Conservation (phyloP, 78 protist genomes). For the Diacronema lutheri region DNA sequence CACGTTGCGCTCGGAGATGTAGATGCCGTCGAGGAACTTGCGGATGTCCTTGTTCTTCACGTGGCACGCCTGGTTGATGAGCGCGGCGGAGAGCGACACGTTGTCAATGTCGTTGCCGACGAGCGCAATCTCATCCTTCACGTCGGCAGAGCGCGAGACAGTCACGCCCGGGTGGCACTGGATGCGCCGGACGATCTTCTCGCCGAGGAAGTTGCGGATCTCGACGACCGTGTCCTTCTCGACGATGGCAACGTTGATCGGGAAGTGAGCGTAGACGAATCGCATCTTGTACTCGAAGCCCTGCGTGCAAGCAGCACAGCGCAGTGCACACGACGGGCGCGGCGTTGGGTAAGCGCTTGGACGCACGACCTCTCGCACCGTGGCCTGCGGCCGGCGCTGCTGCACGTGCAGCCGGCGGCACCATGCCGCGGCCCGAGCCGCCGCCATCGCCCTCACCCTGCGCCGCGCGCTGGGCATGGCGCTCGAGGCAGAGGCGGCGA, state of each 20-base stretch:
- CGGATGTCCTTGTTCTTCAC: slow-evolving; percentile 96
- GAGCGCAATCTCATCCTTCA: slow-evolving; percentile 93
- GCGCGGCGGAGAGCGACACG: slow-evolving; percentile 65
- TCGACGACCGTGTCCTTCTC: slow-evolving; percentile 76
- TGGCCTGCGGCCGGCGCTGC: no score
- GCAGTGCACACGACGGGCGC: neutral
- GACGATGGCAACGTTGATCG: slow-evolving; percentile 79
- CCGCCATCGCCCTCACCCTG: no score
- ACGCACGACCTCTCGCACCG: no score
- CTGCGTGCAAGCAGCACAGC: neutral
- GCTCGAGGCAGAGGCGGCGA: no score
- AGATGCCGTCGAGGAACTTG: slow-evolving; percentile 99
- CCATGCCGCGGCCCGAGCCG: neutral
- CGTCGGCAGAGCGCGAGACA: slow-evolving; percentile 55
- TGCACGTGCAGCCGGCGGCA: neutral
- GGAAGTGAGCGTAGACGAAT: slow-evolving; percentile 97
- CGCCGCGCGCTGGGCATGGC: no score
- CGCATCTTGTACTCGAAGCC: slow-evolving; percentile 98
- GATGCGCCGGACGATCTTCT: slow-evolving; percentile 78
- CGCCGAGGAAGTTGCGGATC: slow-evolving; percentile 98
- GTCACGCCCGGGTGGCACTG: slow-evolving; percentile 81
- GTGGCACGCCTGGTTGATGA: slow-evolving; percentile 4
- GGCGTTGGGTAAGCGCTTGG: neutral
- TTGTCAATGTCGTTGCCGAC: slow-evolving; percentile 91
- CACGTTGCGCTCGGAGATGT: slow-evolving; percentile 78